A percentile compares a stretch with the other conserved stretches of the same genome.
phyloP scores from a whole-genome alignment of 345 rosid genomes.

The Dipteronia dyeriana region DNA sequence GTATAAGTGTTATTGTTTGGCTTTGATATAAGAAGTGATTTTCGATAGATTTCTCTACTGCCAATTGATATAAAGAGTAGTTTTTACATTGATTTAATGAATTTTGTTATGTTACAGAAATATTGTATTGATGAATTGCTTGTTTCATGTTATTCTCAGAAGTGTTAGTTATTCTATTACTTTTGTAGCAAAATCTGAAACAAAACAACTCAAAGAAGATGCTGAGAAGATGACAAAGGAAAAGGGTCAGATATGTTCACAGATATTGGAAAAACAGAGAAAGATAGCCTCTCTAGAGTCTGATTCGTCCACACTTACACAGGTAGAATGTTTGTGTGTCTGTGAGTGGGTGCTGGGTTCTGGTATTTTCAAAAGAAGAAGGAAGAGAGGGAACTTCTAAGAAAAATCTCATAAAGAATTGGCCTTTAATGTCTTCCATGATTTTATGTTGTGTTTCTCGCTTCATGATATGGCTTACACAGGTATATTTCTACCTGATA shows the following conservation, averaged over 20 bases:
- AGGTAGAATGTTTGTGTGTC: slow-evolving; percentile 38
- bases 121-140: background rate
- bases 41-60: background rate
- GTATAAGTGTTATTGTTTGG: background rate
- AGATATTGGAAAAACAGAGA: slow-evolving; percentile 57
- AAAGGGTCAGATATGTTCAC: slow-evolving; percentile 62
- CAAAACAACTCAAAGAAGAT: slow-evolving; percentile 48
- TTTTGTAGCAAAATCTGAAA: slow-evolving; percentile 53
- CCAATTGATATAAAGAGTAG: background rate
- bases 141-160: background rate
- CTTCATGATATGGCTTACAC: slow-evolving; percentile 96
- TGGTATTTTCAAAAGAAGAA: slow-evolving; percentile 2
- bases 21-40: background rate
- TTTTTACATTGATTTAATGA: background rate
- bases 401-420: slow-evolving; percentile 59
- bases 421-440: slow-evolving; percentile 92
- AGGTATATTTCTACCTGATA: slow-evolving; percentile 27
- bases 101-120: background rate
- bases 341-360: too few species aligned
- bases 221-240: slow-evolving; percentile 46
- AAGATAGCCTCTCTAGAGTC: slow-evolving; percentile 52
- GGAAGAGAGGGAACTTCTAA: slow-evolving; percentile 31
- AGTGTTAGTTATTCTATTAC: background rate
- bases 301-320: slow-evolving; percentile 59
- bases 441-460: slow-evolving; percentile 77